These are phyloP conservation scores for Rhodosporidiobolus sp. DNA, from an alignment of 768 basidiomycete genomes.

Conservation along the genomic window DNA sequence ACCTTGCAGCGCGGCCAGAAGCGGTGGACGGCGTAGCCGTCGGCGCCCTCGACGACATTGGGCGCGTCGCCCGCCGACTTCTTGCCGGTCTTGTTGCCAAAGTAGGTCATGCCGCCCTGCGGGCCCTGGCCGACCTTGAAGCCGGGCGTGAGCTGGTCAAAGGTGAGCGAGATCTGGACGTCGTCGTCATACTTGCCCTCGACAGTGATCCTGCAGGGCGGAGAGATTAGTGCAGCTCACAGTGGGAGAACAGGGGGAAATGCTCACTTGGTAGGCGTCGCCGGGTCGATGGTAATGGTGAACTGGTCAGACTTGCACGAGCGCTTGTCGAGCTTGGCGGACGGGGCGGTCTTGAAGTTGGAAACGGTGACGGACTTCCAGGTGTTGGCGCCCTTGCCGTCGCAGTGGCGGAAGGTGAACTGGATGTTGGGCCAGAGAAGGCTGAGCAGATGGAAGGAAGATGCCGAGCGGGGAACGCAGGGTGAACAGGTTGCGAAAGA, in stretches of 20 bases:
- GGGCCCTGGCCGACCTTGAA: slow-evolving; percentile 88
- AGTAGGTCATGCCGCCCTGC: slow-evolving; percentile 85
- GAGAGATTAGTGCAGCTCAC: too few species aligned
- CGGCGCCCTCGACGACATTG: slow-evolving; percentile 39
- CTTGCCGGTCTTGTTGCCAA: slow-evolving; percentile 54
- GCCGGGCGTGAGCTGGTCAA: slow-evolving; percentile 69
- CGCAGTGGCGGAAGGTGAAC: slow-evolving; percentile 82
- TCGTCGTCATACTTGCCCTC: slow-evolving; percentile 73
- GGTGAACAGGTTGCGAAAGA: background rate
- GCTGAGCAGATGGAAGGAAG: background rate
- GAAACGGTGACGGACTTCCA: slow-evolving; percentile 87
- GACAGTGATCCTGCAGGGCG: slow-evolving; percentile 53
- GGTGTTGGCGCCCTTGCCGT: slow-evolving; percentile 66
- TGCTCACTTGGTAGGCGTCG: slow-evolving; percentile 65
- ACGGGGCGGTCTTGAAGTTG: slow-evolving; percentile 71
- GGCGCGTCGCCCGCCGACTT: slow-evolving; percentile 12
- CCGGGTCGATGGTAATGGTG: slow-evolving; percentile 68
- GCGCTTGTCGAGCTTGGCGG: slow-evolving; percentile 67
- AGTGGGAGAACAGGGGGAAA: slow-evolving; percentile 6
- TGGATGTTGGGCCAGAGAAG: slow-evolving; percentile 79
- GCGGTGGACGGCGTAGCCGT: slow-evolving; percentile 50
- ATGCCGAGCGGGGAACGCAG: background rate
- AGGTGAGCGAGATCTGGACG: slow-evolving; percentile 72
- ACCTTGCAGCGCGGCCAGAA: slow-evolving; percentile 45
- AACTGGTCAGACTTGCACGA: slow-evolving; percentile 83